Base-by-base conservation (phyloP, 441 rosid genomes). In the Erodium texanum region DNA sequence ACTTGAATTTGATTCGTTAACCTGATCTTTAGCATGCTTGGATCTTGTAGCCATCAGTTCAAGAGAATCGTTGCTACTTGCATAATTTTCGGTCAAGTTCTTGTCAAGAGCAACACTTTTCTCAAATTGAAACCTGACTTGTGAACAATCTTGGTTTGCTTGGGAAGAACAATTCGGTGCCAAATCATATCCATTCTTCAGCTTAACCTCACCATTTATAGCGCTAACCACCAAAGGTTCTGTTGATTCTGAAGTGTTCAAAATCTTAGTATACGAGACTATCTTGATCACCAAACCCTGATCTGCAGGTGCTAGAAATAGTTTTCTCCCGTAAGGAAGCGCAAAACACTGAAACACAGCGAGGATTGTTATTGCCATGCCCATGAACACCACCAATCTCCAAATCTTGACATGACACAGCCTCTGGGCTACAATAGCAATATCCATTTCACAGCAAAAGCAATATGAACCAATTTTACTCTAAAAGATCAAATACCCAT, bases 321-420 rank as follows among this genome's bases (percentile, higher is more conserved):
- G 73, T 16, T 15, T 32, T 68, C 54, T 77, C 59, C 72, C 68
- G 65, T 82, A 76, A 2, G 84, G 79, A 70, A 87, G 74, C 19
- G 76, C 80, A 36, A 67, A 80, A 77, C 78, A 79, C 74, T 82
- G 92, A 66, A 82, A 77, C 64, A 83, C 54, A 38, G 80, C 75
- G 52, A 78, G 48, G 20, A 77, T 72, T 73, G 81, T 65, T 59
- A 86, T 71, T 3, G 70, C 76, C 52, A 84, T 27, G 27, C 80
- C 76, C 36, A 78, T 68, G n/a, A 84, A 66, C 8, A 75, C 62
- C 71, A 87, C 73, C 72, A 83, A 64, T 72, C 84, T 88, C 69
- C 87, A 66, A 66, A 82, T 77, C 68, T 74, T 80, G 24, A 76
- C 75, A 29, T 58, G 74, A 68, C 76, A 80, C 41, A 80, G 58